Base-by-base conservation (phyloP, 805 yeast species). In the Wickerhamomyces sydowiorum region DNA sequence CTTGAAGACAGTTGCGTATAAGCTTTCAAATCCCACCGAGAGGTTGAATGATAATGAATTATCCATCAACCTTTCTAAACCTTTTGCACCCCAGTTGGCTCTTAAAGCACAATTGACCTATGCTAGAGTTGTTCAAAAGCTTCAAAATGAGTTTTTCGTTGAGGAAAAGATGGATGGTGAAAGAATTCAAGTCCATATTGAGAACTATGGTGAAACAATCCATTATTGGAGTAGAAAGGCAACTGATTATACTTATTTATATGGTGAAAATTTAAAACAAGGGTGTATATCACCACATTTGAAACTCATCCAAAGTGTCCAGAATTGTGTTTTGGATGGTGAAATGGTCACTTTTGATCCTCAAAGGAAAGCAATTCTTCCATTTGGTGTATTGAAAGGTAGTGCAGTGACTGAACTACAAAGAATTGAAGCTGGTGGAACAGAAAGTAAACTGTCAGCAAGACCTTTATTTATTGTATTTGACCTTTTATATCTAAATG, bases 161-260 rank as follows among this genome's bases (percentile, higher is more conserved):
- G 98, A 91, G 55, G 97, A 91, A 58, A 91, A 91, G 57, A 73
- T 89, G 65, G 97, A 91, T 61, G 99, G 98, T 3, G 97, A 91
- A 60, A 65, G 99, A 50, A 78, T 87, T 52, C 81, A 86, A 41
- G 50, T 89, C 36, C 99, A 91, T 58, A 76, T 79, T 65, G 44
- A 45, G 27, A 63, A 76, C 8, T 57, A 57, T 44, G 81, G 75
- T 10, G 52, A 54, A 30, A 45, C 44, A 27, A 52, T 60, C n/a
- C 55, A 51, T 35, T 56, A 50, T 23, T 60, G 64, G 64, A 79
- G 86, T 39, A 70, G 96, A 50, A 73, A 79, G 37, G 84, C 85
- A 8, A 78, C 77, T 40, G 96, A 89, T 51, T 86, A 79, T 53
- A 78, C 95, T 0, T 61, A 72, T 41, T 62, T 81, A 12, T 90